Base-by-base conservation (phyloP, 169 alveolate genomes). In the Eimeria praecox region DNA sequence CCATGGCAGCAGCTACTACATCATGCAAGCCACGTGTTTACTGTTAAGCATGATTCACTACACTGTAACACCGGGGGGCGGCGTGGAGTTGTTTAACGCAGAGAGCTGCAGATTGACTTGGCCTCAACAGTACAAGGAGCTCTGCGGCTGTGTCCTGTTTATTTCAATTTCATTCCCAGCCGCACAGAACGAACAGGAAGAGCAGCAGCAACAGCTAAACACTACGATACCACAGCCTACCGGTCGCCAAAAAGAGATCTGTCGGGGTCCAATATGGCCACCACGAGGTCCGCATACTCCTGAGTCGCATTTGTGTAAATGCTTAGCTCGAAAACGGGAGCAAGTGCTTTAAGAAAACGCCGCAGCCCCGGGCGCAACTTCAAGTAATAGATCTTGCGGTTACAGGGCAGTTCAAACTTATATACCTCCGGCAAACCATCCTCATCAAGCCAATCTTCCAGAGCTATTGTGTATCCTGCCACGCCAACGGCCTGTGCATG, bases 231-330 rank as follows among this genome's bases (percentile, higher is more conserved):
- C 69, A 10, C 59, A 42, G 40, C 96, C 82, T 83, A 95, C 97
- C 99, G 95, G 93, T 98, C 99, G 77, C 98, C 98, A 96, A 98
- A 98, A 9, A 97, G 95, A 46, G 98, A 97, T 95, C 99, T 96
- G 95, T 98, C 98, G 0, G 99, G 99, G 96, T 98, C 99, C 80
- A 98, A 88, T 24, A 98, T 98, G 30, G 99, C 97, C 52, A 98
- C 97, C 35, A 98, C 99, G 27, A 98, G 98, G 96, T 98, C 99
- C 22, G 99, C 99, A 86, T 98, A 98, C 94, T 98, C 99, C 96
- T 98, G 98, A 22, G 99, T 98, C 49, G 99, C 99, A 95, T 98
- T 98, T 10, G 99, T 98, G 96, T 98, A 98, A 22, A 98, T 97
- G 46, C 99, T 97, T 97, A 98, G 90, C 73, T 98, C 99, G 96